Evolutionary conservation across 768 basidiomycete species (phyloP), one percentile per base, ranked within the genome.

Genomic region (Suillus brevipes): DNA sequence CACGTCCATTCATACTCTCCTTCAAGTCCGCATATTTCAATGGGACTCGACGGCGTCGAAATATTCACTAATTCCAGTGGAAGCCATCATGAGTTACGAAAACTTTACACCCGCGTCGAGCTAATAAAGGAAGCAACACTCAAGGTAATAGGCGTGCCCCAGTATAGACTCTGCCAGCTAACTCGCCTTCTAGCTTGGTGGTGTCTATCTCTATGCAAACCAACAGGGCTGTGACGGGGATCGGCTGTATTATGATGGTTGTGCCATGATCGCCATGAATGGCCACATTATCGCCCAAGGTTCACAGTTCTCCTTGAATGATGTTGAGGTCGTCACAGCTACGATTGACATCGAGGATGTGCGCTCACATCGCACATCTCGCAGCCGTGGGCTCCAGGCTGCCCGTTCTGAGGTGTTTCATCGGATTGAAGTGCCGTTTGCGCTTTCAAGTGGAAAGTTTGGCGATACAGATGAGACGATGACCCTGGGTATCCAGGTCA

Each of bases 141-240:
- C 65, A 99, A 99, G 87, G 97, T 92, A 68, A 63, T 67, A 25
- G 13, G 6, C 36, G 5, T 37, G 60, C 7, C 7, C 42, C 36
- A 16, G 6, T 63, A 20, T 31, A 14, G 38, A n/a, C 8, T 43
- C 12, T 40, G 8, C 23, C 6, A 28, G 34, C 34, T 47, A n/a
- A 20, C 31, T 12, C n/a, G 4, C 38, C 49, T 47, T 45, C 9
- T 68, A 98, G 97, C 85, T 96, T 42, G 97, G 97, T 12, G 97
- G 97, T 3, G 87, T 98, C 61, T 99, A 99, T 78, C 85, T 99
- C 8, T 99, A 99, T 71, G 94, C 97, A 10, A 99, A 99, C 74
- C 97, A 99, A 72, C 97, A 97, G 81, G 97, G 97, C 6, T 99
- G 97, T 73, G 97, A 99, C 71, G 97, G 97, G 1, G 97, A 99